These are phyloP conservation scores for Ophiostoma sp. DNA, from an alignment of 2,329 filamentous ascomycete genomes.

Conservation along the genomic window DNA sequence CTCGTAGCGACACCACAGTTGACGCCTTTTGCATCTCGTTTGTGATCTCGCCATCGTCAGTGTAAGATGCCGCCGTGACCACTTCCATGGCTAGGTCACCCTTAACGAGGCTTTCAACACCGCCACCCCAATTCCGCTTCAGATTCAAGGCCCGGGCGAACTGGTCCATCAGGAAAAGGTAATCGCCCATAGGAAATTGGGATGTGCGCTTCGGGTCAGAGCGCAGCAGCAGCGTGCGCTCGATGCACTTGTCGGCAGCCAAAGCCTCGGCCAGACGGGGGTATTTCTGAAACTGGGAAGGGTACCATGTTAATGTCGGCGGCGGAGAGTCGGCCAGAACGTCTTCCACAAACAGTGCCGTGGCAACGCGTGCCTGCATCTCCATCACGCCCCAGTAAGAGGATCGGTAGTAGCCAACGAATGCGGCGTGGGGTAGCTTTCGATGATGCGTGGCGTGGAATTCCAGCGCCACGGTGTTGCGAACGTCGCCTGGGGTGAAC, in stretches of 20 bases:
- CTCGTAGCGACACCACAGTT: conserved; percentile 39
- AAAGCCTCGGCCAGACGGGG: conserved; percentile 39
- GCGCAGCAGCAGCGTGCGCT: conserved; percentile 48
- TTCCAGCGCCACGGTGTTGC: conserved; percentile 61
- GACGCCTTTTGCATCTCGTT: conserved; percentile 10
- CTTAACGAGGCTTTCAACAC: conserved; percentile 31
- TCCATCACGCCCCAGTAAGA: conserved; percentile 86
- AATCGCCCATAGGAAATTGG: conserved; percentile 83
- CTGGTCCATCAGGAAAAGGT: conserved; percentile 68
- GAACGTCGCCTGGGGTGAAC: conserved; percentile 49
- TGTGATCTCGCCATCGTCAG: conserved; percentile 11
- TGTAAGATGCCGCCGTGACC: conserved; percentile 53
- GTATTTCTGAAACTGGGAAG: conserved; percentile 26
- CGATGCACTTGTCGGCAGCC: conserved; percentile 41
- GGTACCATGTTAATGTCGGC: conserved; percentile 20
- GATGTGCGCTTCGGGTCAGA: conserved; percentile 44
- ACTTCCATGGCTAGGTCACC: conserved; percentile 47
- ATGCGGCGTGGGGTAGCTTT: conserved; percentile 60
- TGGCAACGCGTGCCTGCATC: conserved; percentile 70
- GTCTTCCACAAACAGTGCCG: conserved; percentile 46
- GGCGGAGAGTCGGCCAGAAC: conserved; percentile 34
- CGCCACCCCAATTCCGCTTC: conserved; percentile 28
- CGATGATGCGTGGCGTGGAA: conserved; percentile 61
- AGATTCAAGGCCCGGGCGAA: conserved; percentile 58
- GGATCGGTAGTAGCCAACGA: conserved; percentile 78